phyloP scores from a whole-genome alignment of 108 stramenopile genomes.

The Nitzschia palea region DNA sequence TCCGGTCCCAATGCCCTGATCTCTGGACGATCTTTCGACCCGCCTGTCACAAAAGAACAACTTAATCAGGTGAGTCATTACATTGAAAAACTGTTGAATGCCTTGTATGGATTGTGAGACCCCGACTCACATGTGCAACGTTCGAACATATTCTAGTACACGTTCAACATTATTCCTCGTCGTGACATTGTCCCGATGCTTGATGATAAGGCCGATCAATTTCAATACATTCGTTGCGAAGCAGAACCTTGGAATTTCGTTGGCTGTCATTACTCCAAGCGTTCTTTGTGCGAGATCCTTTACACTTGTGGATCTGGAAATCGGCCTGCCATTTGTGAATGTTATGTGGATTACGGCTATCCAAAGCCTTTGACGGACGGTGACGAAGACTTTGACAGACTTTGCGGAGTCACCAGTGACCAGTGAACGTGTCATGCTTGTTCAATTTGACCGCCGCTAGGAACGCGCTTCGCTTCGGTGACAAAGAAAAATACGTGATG shows the following conservation, averaged over 20 bases:
- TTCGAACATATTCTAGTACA: too few relatives aligned
- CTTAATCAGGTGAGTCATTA: slow-evolving; percentile 34
- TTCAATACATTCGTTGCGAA: slow-evolving; percentile 67
- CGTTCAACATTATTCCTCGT: slow-evolving; percentile 83
- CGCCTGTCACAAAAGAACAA: slow-evolving; percentile 49
- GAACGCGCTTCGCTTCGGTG: too few relatives aligned
- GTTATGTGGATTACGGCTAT: slow-evolving; percentile 38
- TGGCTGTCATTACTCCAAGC: slow-evolving; percentile 53
- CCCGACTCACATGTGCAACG: too few relatives aligned
- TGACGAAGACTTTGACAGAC: slow-evolving; percentile 7
- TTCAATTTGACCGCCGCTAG: too few relatives aligned
- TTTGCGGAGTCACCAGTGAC: background rate
- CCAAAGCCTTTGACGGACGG: slow-evolving; percentile 33
- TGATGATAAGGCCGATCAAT: slow-evolving; percentile 57
- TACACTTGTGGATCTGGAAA: slow-evolving; percentile 61
- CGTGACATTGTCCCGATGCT: slow-evolving; percentile 71
- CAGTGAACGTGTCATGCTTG: too few relatives aligned
- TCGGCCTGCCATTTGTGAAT: slow-evolving; percentile 68
- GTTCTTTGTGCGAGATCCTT: slow-evolving; percentile 65
- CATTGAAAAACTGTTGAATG: too few relatives aligned
- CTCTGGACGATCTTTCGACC: slow-evolving; percentile 57
- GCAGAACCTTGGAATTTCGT: slow-evolving; percentile 40
- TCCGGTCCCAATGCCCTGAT: slow-evolving; percentile 76
- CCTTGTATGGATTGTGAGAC: too few relatives aligned
- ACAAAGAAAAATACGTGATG: too few relatives aligned